phyloP scores from a whole-genome alignment of 768 basidiomycete genomes.

The Serendipita vermifera region DNA sequence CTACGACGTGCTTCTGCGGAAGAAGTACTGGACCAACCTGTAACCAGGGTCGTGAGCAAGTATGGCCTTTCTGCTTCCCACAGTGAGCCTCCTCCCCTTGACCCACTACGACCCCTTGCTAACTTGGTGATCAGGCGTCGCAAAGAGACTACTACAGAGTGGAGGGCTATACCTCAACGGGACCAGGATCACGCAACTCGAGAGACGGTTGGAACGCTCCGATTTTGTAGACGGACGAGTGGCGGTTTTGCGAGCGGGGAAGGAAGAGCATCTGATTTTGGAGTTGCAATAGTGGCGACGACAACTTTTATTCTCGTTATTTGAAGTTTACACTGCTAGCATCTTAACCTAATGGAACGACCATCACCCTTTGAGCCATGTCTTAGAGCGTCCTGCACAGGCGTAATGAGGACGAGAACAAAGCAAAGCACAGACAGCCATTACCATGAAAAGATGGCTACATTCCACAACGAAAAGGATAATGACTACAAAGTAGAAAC shows the following conservation, averaged over 20 bases:
- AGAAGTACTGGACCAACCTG: constrained; percentile 36
- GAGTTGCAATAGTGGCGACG: no score
- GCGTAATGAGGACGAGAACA: no score
- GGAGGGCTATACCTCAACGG: constrained; percentile 69
- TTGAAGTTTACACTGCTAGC: no score
- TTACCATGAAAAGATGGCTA: no score
- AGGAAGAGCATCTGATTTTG: constrained; percentile 50
- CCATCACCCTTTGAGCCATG: no score
- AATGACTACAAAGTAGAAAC: no score
- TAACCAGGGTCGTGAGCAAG: constrained; percentile 49
- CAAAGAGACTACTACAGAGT: constrained; percentile 44
- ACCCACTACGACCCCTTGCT: background rate
- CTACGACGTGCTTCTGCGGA: constrained; percentile 37
- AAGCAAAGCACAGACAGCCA: no score
- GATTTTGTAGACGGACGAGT: constrained; percentile 51
- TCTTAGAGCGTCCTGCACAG: no score
- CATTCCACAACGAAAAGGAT: no score
- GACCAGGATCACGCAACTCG: constrained; percentile 34
- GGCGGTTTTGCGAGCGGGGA: constrained; percentile 59
- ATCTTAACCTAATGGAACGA: no score
- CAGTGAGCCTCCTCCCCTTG: constrained; percentile 33
- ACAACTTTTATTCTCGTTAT: no score
- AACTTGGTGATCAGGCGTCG: constrained; percentile 37
- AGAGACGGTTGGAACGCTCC: constrained; percentile 28
- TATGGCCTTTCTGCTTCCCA: constrained; percentile 49